Evolutionary conservation across 306 rosid genomes (phyloP), one percentile per base, ranked within the genome.

Genomic region (Vachellia collinsii): DNA sequence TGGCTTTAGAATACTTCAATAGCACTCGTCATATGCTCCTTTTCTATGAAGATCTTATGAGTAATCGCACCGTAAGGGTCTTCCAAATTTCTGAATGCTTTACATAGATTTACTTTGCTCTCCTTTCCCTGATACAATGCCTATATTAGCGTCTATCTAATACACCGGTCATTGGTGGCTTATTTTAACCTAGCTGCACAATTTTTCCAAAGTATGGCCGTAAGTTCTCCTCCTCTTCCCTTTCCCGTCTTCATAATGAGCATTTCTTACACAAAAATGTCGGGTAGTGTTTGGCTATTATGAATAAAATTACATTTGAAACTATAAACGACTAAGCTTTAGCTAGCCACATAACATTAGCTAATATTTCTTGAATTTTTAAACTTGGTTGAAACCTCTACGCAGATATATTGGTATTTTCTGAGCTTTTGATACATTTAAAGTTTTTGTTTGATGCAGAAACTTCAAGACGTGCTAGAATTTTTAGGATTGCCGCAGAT

Each of bases 11-110:
- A 86, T 84, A 85, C 88, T 95, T 87, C 85, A 88, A 91, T 71
- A 86, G 89, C 86, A 91, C 99, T 46, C 87, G 96, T 71, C 97
- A 93, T 79, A 85, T 93, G 78, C 79, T 95, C 70, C 56, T 93
- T 82, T 90, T 89, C 83, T 93, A 95, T 22, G 99, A 95, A 81
- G 99, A 95, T 82, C 87, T 95, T 73, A 76, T 92, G 83, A 86
- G 61, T 41, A 93, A 93, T 79, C 88, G 22, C 81, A 90, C 87
- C 41, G 98, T 95, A 87, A 88, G 97, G 65, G 53, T 75, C 77
- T 75, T 58, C 16, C 11, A 8, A 72, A 64, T 29, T 34, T 64
- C 71, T 78, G 43, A 42, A 44, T 63, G 38, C 54, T 81, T 61
- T 0, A 22, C 34, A 42, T 29, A 7, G 61, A 46, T 13, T 43